phyloP scores from a whole-genome alignment of 345 rosid genomes.

The Mangifera indica region DNA sequence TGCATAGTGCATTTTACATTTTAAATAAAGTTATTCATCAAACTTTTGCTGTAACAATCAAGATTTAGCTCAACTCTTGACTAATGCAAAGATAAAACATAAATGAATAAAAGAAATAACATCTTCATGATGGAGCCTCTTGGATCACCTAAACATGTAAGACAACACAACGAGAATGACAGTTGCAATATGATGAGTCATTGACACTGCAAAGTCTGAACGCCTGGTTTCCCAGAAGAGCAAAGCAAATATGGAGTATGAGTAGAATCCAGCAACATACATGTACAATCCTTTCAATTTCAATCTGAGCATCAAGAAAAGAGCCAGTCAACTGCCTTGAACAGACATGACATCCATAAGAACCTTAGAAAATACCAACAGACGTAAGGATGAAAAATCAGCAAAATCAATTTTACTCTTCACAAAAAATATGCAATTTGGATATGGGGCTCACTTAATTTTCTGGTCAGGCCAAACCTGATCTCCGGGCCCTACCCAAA shows the following conservation, averaged over 20 bases:
- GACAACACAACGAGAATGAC: conserved; percentile 58
- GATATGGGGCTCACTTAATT: conserved; percentile 57
- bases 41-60: not conserved
- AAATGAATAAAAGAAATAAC: not conserved
- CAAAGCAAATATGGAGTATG: conserved; percentile 74
- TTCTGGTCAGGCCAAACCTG: conserved; percentile 87
- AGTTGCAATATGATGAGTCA: conserved; percentile 70
- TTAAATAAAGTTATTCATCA: not conserved
- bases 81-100: not conserved
- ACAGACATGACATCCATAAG: not conserved
- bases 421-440: not conserved
- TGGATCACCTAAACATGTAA: conserved; percentile 58
- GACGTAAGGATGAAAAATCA: conserved; percentile 4
- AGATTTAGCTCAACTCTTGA: conserved; percentile 1
- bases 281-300: conserved; percentile 70
- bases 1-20: not conserved
- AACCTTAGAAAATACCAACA: not conserved
- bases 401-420: conserved; percentile 8
- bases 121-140: not conserved
- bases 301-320: conserved; percentile 39
- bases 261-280: conserved; percentile 77
- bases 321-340: conserved; percentile 18
- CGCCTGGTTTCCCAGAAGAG: conserved; percentile 87
- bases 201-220: conserved; percentile 63
- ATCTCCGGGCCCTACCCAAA: conserved; percentile 80